These are phyloP conservation scores for Hippophae gyantsensis DNA, from an alignment of 306 rosid genomes.

Conservation along the genomic window DNA sequence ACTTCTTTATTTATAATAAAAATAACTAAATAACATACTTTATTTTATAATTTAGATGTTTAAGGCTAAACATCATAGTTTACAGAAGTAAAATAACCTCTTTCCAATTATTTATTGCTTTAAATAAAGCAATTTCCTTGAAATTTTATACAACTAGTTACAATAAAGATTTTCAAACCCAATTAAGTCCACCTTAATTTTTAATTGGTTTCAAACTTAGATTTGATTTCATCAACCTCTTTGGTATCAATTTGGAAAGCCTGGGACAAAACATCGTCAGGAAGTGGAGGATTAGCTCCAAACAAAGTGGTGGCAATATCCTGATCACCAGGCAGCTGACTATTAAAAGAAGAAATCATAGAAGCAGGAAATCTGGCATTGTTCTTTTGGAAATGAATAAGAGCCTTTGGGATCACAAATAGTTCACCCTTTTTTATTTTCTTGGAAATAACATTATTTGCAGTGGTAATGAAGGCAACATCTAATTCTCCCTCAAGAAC, in stretches of 20 bases:
- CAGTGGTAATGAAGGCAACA: constrained; percentile 23
- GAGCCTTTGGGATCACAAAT: constrained; percentile 8
- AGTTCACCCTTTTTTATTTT: constrained; percentile 4
- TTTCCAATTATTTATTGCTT: too few relatives aligned
- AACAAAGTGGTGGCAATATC: constrained; percentile 22
- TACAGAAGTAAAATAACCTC: too few relatives aligned
- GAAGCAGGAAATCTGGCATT: constrained; percentile 14
- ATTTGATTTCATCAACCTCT: constrained; percentile 12
- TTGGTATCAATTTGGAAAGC: constrained; percentile 27
- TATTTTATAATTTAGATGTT: too few relatives aligned
- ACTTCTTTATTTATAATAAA: too few relatives aligned
- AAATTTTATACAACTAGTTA: too few relatives aligned
- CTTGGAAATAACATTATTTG: not conserved
- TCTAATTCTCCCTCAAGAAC: constrained; percentile 20
- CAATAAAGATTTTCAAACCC: too few relatives aligned
- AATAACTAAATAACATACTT: too few relatives aligned
- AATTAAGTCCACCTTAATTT: too few relatives aligned
- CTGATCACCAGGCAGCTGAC: not conserved
- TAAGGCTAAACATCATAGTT: too few relatives aligned
- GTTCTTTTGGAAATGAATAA: constrained; percentile 23
- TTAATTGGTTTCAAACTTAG: too few relatives aligned
- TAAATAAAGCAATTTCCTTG: too few relatives aligned
- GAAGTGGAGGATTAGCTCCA: constrained; percentile 30
- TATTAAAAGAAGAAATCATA: constrained; percentile 1
- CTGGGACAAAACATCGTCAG: constrained; percentile 23